phyloP scores from a whole-genome alignment of 768 basidiomycete genomes.

The Naganishia vaughanmartiniae region DNA sequence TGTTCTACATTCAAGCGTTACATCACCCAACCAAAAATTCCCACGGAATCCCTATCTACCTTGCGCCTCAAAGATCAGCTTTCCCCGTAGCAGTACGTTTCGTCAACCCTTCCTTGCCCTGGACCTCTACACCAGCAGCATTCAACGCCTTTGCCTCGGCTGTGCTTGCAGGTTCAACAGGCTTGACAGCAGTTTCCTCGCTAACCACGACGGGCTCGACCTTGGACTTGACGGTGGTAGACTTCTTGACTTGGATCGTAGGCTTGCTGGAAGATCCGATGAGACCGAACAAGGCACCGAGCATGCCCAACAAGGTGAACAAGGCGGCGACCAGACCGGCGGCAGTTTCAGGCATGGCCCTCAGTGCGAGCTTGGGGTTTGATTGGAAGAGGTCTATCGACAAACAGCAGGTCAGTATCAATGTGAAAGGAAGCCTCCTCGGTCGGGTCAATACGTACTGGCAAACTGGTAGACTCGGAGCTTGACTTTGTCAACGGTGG shows the following conservation, averaged over 20 bases:
- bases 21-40: background rate
- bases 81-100: slow-evolving; percentile 39
- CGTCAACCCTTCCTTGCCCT: slow-evolving; percentile 27
- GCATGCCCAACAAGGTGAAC: slow-evolving; percentile 78
- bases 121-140: slow-evolving; percentile 38
- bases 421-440: background rate
- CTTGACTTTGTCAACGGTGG: slow-evolving; percentile 78
- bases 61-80: slow-evolving; percentile 19
- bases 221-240: slow-evolving; percentile 33
- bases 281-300: slow-evolving; percentile 74
- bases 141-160: slow-evolving; percentile 43
- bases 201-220: slow-evolving; percentile 25
- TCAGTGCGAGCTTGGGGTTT: slow-evolving; percentile 78
- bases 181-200: slow-evolving; percentile 36
- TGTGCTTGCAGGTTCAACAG: slow-evolving; percentile 43
- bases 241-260: slow-evolving; percentile 41
- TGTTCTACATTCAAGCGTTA: too few relatives aligned
- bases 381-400: slow-evolving; percentile 62
- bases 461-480: slow-evolving; percentile 75
- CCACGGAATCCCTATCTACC: background rate
- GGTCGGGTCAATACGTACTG: slow-evolving; percentile 37
- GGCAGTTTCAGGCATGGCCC: slow-evolving; percentile 82
- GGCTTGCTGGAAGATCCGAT: slow-evolving; percentile 62
- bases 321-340: slow-evolving; percentile 69
- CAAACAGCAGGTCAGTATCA: too few relatives aligned